Base-by-base conservation (phyloP, 768 basidiomycete genomes). In the Trichaptum fuscoviolaceum region DNA sequence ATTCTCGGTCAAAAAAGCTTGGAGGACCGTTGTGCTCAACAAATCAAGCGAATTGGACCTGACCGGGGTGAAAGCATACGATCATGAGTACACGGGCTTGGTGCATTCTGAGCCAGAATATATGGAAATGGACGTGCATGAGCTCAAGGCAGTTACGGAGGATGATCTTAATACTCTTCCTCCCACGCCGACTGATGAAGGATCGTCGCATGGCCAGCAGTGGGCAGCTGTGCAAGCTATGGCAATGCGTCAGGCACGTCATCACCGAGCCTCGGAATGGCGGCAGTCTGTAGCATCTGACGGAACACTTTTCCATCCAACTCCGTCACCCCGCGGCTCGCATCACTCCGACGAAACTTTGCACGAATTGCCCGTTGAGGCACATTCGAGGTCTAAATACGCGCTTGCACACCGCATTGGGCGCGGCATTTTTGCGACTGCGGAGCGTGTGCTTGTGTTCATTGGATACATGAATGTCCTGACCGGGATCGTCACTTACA, bases 401-500 rank as follows among this genome's bases (percentile, higher is more conserved):
- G 61, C 70, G 9, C 35, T 82, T 2, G 64, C 83, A 12, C 73
- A 70, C 34, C 81, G 82, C 57, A 71, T 87, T n/a, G 82, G 82
- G 23, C 76, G 76, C n/a, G 76, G 70, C 7, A 75, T 74, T 2
- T 90, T 89, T 65, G 82, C 81, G 2, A 81, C 84, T 5, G 65
- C 84, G 17, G 90, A 95, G 73, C 79, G 90, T 42, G 71, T 73
- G 12, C 81, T 95, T 10, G 83, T 97, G 17, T 77, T 94, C 62
- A 86, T 89, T 17, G 96, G 84, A 2, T 89, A 90, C 63, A 83
- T 80, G 27, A 83, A 88, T 71, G 67, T 88, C 17, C 69, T 93
- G 27, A 82, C 85, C 0, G 96, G 96, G 0, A 81, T 94, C 35
- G 85, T 89, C 12, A 80, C 88, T 8, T 99, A 96, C 75, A 90